These are phyloP conservation scores for Sclerotinia minor DNA, from an alignment of 2,329 filamentous ascomycete genomes.

Conservation along the genomic window DNA sequence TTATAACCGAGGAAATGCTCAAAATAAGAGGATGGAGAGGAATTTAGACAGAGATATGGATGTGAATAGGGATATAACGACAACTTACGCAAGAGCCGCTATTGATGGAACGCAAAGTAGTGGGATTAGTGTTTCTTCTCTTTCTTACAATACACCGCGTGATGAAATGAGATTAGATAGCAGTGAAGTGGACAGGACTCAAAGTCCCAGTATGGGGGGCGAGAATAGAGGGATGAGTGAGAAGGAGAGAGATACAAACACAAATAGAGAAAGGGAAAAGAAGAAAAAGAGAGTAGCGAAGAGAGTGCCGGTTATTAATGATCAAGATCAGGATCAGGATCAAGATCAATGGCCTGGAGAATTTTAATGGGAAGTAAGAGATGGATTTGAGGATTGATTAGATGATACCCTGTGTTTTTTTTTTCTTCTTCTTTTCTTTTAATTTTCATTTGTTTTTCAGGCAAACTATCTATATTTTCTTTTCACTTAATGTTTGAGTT, in stretches of 20 bases:
- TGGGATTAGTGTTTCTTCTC: neutral
- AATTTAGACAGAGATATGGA: neutral
- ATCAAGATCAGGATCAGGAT: slow-evolving; percentile 7
- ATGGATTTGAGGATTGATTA: neutral
- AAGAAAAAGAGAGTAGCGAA: neutral
- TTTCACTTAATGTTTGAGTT: neutral
- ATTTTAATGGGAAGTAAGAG: neutral
- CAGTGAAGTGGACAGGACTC: neutral
- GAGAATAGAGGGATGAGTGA: neutral
- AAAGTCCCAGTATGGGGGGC: neutral
- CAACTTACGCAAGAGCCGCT: slow-evolving; percentile 7
- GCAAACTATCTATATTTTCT: neutral
- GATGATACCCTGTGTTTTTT: neutral
- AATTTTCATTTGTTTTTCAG: no score
- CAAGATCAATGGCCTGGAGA: slow-evolving; percentile 17
- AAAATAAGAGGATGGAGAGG: neutral
- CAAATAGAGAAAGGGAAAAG: neutral
- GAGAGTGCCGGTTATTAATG: slow-evolving; percentile 5
- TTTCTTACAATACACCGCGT: neutral
- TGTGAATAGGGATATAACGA: neutral
- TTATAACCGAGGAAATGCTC: neutral
- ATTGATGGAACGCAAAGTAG: slow-evolving; percentile 11
- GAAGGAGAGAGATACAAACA: neutral
- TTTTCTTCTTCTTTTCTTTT: no score
- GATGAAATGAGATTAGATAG: neutral